Evolutionary conservation across 2,329 filamentous ascomycete species (phyloP).

Genomic region (Pyrenophora tritici-repentis): DNA sequence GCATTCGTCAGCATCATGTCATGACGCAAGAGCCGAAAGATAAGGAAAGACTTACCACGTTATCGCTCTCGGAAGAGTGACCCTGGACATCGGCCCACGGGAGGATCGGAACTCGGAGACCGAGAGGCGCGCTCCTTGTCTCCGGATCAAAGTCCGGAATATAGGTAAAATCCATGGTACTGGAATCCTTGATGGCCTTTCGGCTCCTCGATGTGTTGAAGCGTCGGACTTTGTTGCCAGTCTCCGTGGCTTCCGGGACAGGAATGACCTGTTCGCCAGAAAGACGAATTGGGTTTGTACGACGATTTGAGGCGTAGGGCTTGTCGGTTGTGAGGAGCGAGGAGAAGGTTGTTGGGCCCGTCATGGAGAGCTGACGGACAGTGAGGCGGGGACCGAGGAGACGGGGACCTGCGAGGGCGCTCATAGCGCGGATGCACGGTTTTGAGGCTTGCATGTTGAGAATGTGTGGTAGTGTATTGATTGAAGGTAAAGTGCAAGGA

Average conservation of each 20-base stretch:
- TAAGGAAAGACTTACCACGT: constrained; percentile 22
- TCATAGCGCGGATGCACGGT: constrained; percentile 15
- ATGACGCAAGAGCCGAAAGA: not conserved
- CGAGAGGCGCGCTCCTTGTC: constrained; percentile 39
- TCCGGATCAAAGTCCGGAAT: constrained; percentile 59
- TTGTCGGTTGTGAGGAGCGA: constrained; percentile 58
- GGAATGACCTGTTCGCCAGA: constrained; percentile 56
- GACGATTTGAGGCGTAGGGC: constrained; percentile 45
- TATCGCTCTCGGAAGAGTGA: constrained; percentile 29
- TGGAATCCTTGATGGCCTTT: constrained; percentile 62
- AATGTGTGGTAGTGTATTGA: not conserved
- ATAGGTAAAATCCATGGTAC: constrained; percentile 67
- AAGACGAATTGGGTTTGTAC: constrained; percentile 54
- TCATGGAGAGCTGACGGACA: constrained; percentile 63
- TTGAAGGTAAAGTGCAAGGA: not conserved
- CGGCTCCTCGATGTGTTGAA: constrained; percentile 66
- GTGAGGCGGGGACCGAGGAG: constrained; percentile 48
- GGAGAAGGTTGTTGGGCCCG: constrained; percentile 61
- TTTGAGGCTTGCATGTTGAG: constrained; percentile 17
- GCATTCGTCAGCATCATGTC: constrained; percentile 20
- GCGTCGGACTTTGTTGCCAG: constrained; percentile 51
- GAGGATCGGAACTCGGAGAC: constrained; percentile 57
- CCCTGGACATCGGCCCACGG: constrained; percentile 31
- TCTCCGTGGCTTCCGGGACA: constrained; percentile 34
- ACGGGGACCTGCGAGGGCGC: constrained; percentile 51